Evolutionary conservation across 306 rosid species (phyloP), one percentile per base, ranked within the genome.

Genomic region (Sophora flavescens): DNA sequence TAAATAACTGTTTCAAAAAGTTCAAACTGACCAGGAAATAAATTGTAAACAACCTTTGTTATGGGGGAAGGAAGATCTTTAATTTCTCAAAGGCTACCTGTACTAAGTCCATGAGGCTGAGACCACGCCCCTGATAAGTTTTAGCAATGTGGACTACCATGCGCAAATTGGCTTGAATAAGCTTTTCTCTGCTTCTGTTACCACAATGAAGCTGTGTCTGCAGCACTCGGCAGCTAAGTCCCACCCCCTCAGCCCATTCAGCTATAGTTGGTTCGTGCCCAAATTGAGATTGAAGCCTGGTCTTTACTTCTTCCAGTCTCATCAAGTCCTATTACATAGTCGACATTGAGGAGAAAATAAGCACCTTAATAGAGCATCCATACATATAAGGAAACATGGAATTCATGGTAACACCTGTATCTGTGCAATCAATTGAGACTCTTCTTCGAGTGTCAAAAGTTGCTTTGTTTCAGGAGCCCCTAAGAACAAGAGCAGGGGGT

Each of bases 91-190:
- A 82, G 38, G 54, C 75, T 84, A 94, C 98, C 98, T 94, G 98
- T 78, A 94, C 71, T 75, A 94, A 86, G 87, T 94, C 98, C 79
- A 87, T 91, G 69, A 89, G 83, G 73, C 90, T 86, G 70, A 94
- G 90, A 67, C 98, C 98, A 36, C 97, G 91, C n/a, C 96, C 96
- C 77, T 76, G 95, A 78, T 90, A 92, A 75, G 74, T 87, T 88
- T 94, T 94, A 42, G 98, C 98, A 57, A 94, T 78, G 72, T 92
- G 86, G 77, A 89, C 96, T 53, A 94, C 98, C 96, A 94, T 77
- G 13, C 98, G 90, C 75, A 92, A 85, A 86, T 94, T 94, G 45
- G 96, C 86, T 68, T 85, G 83, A 56, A 94, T 83, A 74, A 94
- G 83, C 79, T 80, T 94, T 66, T 94, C 86, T 36, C 96, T 88